Evolutionary conservation across 306 rosid species (phyloP).

Genomic region (Prunus mongolica): DNA sequence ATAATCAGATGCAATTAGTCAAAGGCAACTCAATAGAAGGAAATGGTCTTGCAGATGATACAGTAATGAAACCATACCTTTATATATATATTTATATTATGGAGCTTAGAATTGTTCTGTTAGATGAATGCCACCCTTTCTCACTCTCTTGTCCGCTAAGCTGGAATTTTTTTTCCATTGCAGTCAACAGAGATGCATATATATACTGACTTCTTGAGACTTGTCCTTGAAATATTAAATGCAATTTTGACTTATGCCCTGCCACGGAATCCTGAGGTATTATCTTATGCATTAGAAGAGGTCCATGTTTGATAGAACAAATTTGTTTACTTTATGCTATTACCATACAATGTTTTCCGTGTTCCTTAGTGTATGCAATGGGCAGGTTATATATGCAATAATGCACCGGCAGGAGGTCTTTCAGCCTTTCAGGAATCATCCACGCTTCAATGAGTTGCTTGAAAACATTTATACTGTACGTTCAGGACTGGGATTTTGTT

Average conservation of each 20-base stretch:
- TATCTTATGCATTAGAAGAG: conserved; percentile 8
- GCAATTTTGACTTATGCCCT: conserved; percentile 93
- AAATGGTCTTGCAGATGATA: conserved; percentile 64
- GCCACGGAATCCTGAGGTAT: conserved; percentile 99
- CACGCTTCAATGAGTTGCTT: conserved; percentile 87
- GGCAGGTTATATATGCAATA: conserved; percentile 88
- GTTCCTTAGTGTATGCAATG: conserved; percentile 16
- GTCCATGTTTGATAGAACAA: neutral
- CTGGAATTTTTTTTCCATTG: conserved; percentile 26
- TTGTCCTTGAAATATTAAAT: conserved; percentile 93
- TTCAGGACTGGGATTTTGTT: neutral
- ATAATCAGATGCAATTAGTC: conserved; percentile 42
- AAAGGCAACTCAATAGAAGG: conserved; percentile 61
- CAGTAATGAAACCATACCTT: conserved; percentile 41
- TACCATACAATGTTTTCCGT: conserved; percentile 2
- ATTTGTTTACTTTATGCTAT: neutral
- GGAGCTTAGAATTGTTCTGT: conserved; percentile 5
- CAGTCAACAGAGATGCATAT: conserved; percentile 96
- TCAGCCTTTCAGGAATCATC: conserved; percentile 94
- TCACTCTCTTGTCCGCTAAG: conserved; percentile 22
- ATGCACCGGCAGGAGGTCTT: conserved; percentile 99
- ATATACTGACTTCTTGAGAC: conserved; percentile 96
- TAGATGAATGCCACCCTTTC: neutral
- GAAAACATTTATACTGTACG: conserved; percentile 91
- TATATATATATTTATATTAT: neutral